Percentiles rank a stretch among this genome's conserved stretches.
Conservation (phyloP, 768 basidiomycete genomes). For the Zangia roseola region DNA sequence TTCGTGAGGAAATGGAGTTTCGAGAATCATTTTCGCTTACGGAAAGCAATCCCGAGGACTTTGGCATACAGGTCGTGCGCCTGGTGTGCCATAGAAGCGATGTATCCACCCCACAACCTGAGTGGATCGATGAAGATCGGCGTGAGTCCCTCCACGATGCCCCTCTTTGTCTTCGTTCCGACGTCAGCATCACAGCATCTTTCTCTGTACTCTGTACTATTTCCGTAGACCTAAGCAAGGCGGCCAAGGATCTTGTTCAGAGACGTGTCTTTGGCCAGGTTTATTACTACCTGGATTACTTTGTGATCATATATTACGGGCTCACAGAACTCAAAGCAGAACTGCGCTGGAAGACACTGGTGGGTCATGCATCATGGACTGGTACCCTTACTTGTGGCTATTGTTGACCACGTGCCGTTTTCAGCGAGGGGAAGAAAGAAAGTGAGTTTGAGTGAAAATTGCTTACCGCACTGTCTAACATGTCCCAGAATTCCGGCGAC, state of each 20-base stretch:
- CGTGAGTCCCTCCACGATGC: neutral
- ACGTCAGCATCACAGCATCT: too few relatives aligned
- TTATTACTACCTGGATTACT: slow-evolving; percentile 14
- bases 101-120: slow-evolving; percentile 2
- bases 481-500: slow-evolving; percentile 1
- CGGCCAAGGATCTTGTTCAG: neutral
- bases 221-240: neutral
- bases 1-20: slow-evolving; percentile 8
- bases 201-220: slow-evolving; percentile 7
- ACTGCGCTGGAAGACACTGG: slow-evolving; percentile 9
- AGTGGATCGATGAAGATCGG: slow-evolving; percentile 17
- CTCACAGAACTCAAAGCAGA: slow-evolving; percentile 7
- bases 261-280: neutral
- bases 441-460: too few relatives aligned
- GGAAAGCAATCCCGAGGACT: neutral
- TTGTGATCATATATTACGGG: slow-evolving; percentile 12
- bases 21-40: slow-evolving; percentile 9
- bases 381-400: neutral
- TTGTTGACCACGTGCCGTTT: neutral
- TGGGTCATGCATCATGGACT: neutral
- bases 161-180: too few relatives aligned
- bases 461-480: neutral
- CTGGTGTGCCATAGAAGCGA: slow-evolving; percentile 9
- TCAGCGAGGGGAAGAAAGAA: slow-evolving; percentile 4
- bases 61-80: slow-evolving; percentile 4